Evolutionary conservation across 129 eudicot species (phyloP).

Genomic region (Cynara cardunculus): DNA sequence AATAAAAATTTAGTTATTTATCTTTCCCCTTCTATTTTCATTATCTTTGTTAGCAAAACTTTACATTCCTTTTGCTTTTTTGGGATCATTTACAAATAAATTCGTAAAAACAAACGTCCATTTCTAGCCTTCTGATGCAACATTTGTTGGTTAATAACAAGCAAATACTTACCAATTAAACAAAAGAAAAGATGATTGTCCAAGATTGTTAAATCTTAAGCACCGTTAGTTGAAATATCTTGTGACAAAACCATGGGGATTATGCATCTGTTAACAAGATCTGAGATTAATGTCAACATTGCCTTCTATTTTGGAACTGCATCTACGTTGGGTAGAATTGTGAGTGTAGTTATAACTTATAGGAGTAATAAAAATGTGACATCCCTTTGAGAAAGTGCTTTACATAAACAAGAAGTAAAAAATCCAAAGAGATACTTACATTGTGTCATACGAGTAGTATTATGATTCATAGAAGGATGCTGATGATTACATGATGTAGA

Average conservation of each 20-base stretch:
- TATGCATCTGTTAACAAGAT: conserved; percentile 2
- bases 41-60: background rate
- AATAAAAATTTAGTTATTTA: background rate
- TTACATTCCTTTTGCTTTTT: background rate
- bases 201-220: background rate
- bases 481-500: background rate
- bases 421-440: background rate
- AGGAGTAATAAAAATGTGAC: background rate
- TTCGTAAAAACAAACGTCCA: background rate
- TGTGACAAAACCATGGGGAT: conserved; percentile 1
- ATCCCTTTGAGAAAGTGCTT: background rate
- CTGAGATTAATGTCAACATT: background rate
- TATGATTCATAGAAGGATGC: background rate
- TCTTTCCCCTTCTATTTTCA: background rate
- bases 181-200: background rate
- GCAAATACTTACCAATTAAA: conserved; percentile 6
- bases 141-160: background rate
- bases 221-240: background rate
- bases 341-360: background rate
- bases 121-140: background rate
- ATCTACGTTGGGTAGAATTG: background rate
- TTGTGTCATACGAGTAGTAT: background rate
- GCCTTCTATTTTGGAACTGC: background rate
- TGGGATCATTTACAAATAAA: background rate
- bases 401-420: background rate